Evolutionary conservation across 2,329 filamentous ascomycete species (phyloP), one percentile per base, ranked within the genome.

Genomic region (Botrytis cinerea): DNA sequence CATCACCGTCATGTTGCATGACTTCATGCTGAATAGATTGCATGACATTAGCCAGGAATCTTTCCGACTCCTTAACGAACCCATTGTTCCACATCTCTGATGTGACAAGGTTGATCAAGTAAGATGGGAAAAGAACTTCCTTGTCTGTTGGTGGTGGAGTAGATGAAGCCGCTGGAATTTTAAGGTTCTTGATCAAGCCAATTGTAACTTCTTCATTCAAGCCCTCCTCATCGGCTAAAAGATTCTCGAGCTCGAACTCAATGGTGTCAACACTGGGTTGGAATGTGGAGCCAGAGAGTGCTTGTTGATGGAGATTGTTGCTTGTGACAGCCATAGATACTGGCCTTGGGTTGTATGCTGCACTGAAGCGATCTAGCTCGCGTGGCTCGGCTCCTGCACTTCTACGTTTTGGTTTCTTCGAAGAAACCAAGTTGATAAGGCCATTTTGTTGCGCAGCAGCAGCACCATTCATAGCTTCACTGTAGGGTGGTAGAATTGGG

Each of bases 51-150:
- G 96, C 96, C 76, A 99, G 87, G 89, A 99, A 99, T 72, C 95
- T 93, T 84, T 99, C 96, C 6, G 96, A 98, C 84, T 99, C 96
- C 86, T 99, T 99, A 79, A 99, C 96, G 81, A 98, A 99, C 64
- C 96, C 96, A 80, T 99, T 99, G 86, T 99, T 99, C 96, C 96
- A 99, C 96, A 99, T 99, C 85, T 99, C 96, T 25, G 95, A 98
- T 20, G 96, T 99, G 76, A 99, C 96, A 75, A 99, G 88, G 83
- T 99, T 99, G 86, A 99, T 99, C 79, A 99, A 91, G 83, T 98
- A 99, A 16, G 96, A 95, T 48, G 96, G 96, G 91, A 99, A 99
- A 70, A 99, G 87, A 35, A 99, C 95, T 83, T 99, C 96, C 86
- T 99, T 99, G 84, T 99, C 96, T 28, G 94, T 97, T 18, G 96